These are phyloP conservation scores for Apiotrichum veenhuisii DNA, from an alignment of 1,284 basidiomycete genomes.

Conservation along the genomic window DNA sequence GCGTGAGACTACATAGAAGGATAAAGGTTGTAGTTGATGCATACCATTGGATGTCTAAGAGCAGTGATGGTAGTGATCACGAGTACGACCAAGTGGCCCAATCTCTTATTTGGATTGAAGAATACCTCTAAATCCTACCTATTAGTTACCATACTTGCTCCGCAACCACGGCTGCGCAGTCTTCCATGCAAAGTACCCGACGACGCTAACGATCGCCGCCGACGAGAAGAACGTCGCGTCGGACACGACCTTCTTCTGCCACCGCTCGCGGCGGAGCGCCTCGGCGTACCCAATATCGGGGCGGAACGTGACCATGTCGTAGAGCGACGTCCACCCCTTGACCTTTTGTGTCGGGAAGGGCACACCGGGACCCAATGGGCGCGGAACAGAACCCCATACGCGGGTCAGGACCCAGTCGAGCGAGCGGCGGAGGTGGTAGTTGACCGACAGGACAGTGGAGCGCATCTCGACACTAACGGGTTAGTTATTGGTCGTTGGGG, in stretches of 20 bases:
- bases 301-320: conserved; percentile 96
- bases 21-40: too few species aligned
- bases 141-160: background rate
- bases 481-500: background rate
- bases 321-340: conserved; percentile 82
- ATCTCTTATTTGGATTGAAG: too few species aligned
- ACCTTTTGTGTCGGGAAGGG: conserved; percentile 53
- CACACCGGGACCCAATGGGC: conserved; percentile 50
- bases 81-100: too few species aligned
- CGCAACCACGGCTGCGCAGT: conserved; percentile 3
- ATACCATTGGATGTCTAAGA: too few species aligned
- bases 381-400: conserved; percentile 57
- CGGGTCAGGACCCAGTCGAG: conserved; percentile 63
- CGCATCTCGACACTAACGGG: conserved; percentile 81
- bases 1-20: background rate
- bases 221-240: conserved; percentile 11
- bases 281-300: conserved; percentile 83
- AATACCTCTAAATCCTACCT: background rate
- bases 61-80: too few species aligned
- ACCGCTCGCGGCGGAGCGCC: conserved; percentile 44
- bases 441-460: conserved; percentile 76
- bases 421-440: conserved; percentile 74
- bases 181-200: conserved; percentile 3
- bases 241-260: conserved; percentile 41
- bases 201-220: conserved; percentile 4